Conservation (phyloP, 208 protist genomes). For the Perkinsela sp. region DNA sequence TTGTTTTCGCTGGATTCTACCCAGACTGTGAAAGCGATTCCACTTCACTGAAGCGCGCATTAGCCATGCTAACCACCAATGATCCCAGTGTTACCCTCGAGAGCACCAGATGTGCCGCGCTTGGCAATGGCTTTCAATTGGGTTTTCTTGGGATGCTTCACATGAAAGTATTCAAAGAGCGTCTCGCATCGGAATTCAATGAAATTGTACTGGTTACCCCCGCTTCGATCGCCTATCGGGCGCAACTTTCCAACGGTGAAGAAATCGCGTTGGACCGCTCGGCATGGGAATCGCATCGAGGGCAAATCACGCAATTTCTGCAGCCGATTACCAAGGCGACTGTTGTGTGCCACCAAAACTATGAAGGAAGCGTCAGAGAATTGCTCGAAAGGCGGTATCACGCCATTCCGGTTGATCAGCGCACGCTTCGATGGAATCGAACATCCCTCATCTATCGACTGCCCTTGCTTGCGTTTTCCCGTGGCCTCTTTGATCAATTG, state of each 20-base stretch:
- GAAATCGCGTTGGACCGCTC: not conserved
- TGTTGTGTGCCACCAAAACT: not conserved
- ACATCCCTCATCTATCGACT: conserved; percentile 28
- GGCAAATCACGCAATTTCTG: not conserved
- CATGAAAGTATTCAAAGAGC: conserved; percentile 86
- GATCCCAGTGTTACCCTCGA: conserved; percentile 66
- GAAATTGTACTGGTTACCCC: conserved; percentile 68
- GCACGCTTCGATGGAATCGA: not conserved
- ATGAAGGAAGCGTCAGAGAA: not conserved
- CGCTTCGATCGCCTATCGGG: conserved; percentile 60
- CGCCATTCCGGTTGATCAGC: not conserved
- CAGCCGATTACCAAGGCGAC: not conserved
- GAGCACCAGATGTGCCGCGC: conserved; percentile 36
- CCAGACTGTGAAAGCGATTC: conserved; percentile 57
- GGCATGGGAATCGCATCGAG: not conserved
- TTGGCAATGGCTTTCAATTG: conserved; percentile 68
- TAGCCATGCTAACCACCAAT: conserved; percentile 73
- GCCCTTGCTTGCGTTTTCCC: conserved; percentile 70
- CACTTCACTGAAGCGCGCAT: conserved; percentile 43
- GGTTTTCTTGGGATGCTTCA: conserved; percentile 91
- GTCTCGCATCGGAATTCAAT: conserved; percentile 69
- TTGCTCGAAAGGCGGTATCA: not conserved
- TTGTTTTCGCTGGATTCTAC: conserved; percentile 84
- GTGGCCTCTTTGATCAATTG: conserved; percentile 73
- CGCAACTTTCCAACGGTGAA: not conserved